Percentiles rank a stretch among this genome's conserved stretches.
Conservation (phyloP, 2,329 filamentous ascomycete genomes). For the Cercospora janseana region DNA sequence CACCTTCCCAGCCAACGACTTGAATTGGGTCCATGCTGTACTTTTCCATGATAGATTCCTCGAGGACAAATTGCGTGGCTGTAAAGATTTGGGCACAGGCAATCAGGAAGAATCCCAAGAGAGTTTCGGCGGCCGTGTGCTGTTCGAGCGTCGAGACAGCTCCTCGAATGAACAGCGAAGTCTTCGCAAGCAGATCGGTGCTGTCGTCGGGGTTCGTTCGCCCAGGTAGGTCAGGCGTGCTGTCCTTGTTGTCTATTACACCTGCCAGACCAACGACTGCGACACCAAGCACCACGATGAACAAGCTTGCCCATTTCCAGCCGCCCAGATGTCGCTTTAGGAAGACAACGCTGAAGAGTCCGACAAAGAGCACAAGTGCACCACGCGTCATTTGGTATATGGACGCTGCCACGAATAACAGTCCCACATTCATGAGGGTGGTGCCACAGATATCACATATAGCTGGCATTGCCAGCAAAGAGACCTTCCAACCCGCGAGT, state of each 20-base stretch:
- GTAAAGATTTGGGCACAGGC: slow-evolving; percentile 96
- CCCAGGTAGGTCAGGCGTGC: slow-evolving; percentile 34
- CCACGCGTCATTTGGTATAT: slow-evolving; percentile 99
- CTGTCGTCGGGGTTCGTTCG: slow-evolving; percentile 34
- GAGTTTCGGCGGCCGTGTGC: slow-evolving; percentile 62
- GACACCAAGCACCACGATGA: slow-evolving; percentile 84
- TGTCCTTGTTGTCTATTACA: slow-evolving; percentile 69
- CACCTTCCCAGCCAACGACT: slow-evolving; percentile 93
- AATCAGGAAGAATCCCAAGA: slow-evolving; percentile 85
- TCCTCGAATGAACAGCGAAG: slow-evolving; percentile 28
- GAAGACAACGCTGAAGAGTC: slow-evolving; percentile 90
- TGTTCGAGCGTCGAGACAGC: slow-evolving; percentile 42
- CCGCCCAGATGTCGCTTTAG: slow-evolving; percentile 72
- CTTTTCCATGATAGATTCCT: slow-evolving; percentile 85
- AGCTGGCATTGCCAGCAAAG: slow-evolving; percentile 78
- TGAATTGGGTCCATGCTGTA: slow-evolving; percentile 80
- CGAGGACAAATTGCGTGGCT: slow-evolving; percentile 90
- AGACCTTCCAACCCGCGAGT: slow-evolving; percentile 68
- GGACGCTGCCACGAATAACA: slow-evolving; percentile 89
- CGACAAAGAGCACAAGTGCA: slow-evolving; percentile 91
- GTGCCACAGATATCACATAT: slow-evolving; percentile 93
- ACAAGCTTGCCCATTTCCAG: slow-evolving; percentile 91
- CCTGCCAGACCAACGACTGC: slow-evolving; percentile 87
- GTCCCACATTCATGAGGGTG: slow-evolving; percentile 93
- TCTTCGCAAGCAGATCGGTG: slow-evolving; percentile 22